These are phyloP conservation scores for Vitis vinifera DNA, from an alignment of 164 flowering plant genomes.

Conservation along the genomic window DNA sequence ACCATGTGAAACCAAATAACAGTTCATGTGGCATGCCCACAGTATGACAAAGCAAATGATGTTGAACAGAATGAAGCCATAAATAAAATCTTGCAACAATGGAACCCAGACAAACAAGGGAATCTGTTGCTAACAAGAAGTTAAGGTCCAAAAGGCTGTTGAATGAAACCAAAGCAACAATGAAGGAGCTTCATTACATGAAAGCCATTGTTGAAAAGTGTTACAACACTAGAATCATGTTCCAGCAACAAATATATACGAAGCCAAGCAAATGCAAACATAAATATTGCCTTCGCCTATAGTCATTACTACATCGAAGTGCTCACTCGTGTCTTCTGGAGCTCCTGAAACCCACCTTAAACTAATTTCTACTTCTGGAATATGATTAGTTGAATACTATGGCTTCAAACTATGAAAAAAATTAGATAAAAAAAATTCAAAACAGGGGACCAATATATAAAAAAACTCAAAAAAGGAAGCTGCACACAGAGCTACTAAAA, in stretches of 20 bases:
- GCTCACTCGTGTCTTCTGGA: not conserved
- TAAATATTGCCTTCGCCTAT: not conserved
- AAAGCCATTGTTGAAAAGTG: not conserved
- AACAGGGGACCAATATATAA: too few relatives aligned
- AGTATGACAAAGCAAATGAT: not conserved
- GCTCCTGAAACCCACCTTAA: not conserved
- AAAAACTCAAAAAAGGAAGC: not conserved
- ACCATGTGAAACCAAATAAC: not conserved
- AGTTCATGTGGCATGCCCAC: not conserved
- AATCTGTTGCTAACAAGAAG: not conserved
- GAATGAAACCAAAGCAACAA: not conserved
- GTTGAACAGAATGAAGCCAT: not conserved
- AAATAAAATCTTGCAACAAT: not conserved
- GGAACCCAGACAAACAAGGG: not conserved
- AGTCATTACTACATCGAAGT: not conserved
- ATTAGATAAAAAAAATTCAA: too few relatives aligned
- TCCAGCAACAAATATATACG: not conserved
- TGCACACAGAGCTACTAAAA: not conserved
- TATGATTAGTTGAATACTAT: not conserved
- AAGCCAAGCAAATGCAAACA: not conserved
- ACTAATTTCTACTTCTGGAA: not conserved
- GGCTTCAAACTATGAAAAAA: too few relatives aligned
- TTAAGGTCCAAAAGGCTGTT: not conserved
- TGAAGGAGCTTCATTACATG: not conserved
- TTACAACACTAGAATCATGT: not conserved